Conservation (phyloP, 345 rosid genomes). For the Leavenworthia alabamica region DNA sequence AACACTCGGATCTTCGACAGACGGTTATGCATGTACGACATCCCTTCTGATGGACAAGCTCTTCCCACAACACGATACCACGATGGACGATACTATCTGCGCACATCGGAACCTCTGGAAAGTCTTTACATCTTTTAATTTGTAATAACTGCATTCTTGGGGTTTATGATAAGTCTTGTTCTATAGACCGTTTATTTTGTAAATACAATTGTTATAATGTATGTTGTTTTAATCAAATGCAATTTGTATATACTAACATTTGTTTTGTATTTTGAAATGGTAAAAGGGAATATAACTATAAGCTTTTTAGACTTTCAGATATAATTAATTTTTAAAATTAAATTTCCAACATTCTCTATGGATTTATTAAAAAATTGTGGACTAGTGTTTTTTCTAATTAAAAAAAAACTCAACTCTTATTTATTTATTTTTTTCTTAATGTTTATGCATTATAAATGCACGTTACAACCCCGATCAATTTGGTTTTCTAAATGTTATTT, state of each 20-base stretch:
- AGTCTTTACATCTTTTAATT: no score
- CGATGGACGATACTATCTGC: no score
- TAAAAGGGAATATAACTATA: background rate
- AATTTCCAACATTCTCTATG: slow-evolving; percentile 7
- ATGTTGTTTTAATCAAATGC: background rate
- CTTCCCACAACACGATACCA: no score
- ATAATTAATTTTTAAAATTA: background rate
- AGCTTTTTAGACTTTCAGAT: background rate
- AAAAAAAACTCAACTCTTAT: background rate
- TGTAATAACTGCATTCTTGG: no score
- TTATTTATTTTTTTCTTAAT: background rate
- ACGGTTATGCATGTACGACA: no score
- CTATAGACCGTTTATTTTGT: background rate
- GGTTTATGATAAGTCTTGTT: no score
- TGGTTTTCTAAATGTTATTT: background rate
- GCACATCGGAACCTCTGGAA: no score
- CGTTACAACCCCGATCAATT: slow-evolving; percentile 11
- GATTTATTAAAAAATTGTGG: slow-evolving; percentile 23
- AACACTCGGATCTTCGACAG: no score
- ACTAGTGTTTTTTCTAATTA: slow-evolving; percentile 4
- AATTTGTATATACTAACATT: slow-evolving; percentile 8
- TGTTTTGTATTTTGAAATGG: background rate
- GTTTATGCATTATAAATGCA: slow-evolving; percentile 25
- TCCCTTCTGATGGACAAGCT: no score
- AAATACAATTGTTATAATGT: background rate